phyloP scores from a whole-genome alignment of 2,329 filamentous ascomycete genomes.

The Trichoderma simmonsii region DNA sequence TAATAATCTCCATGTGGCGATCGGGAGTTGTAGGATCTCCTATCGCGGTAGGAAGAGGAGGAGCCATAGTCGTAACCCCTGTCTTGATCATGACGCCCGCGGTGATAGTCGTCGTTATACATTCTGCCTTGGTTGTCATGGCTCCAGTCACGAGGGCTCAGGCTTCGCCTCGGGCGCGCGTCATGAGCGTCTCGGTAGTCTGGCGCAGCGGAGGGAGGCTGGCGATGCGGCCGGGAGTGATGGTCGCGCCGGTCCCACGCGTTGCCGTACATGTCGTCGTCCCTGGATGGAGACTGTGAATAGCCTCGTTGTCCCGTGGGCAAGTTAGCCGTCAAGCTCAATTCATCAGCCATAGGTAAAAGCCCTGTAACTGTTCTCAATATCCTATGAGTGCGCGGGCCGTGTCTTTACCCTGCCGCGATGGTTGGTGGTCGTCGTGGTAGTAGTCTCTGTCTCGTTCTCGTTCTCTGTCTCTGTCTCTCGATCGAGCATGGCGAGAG shows the following conservation, averaged over 20 bases:
- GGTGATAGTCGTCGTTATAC: conserved; percentile 38
- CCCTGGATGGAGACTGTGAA: conserved; percentile 43
- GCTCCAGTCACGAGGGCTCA: conserved; percentile 27
- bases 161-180: conserved; percentile 25
- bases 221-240: conserved; percentile 27
- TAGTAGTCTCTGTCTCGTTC: conserved; percentile 23
- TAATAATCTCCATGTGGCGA: conserved; percentile 29
- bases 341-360: conserved; percentile 24
- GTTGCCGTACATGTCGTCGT: conserved; percentile 35
- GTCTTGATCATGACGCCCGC: conserved; percentile 24
- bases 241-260: conserved; percentile 29
- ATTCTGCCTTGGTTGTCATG: conserved; percentile 37
- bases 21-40: conserved; percentile 23
- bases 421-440: conserved; percentile 41
- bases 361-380: conserved; percentile 22
- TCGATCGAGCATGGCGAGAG: conserved; percentile 20
- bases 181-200: conserved; percentile 31
- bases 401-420: conserved; percentile 50
- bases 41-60: conserved; percentile 22
- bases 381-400: conserved; percentile 31
- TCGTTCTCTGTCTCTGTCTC: conserved; percentile 25
- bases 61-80: conserved; percentile 21
- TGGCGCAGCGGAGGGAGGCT: conserved; percentile 26
- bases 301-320: conserved; percentile 42
- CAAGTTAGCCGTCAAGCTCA: conserved; percentile 44